phyloP scores from a whole-genome alignment of 1,284 basidiomycete genomes.

The Lentinula novae-zelandiae region DNA sequence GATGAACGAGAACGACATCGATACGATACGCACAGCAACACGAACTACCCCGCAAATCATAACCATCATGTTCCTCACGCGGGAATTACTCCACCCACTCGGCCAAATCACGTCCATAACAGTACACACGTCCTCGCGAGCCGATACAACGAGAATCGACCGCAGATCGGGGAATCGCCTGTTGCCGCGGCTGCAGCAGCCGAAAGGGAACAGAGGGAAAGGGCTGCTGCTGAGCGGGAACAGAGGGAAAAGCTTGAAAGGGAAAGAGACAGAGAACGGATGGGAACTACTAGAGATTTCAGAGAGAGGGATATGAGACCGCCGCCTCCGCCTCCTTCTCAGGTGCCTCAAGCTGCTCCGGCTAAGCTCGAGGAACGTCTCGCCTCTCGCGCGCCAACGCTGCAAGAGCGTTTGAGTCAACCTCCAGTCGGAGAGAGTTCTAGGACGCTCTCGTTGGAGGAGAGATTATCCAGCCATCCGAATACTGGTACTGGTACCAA shows the following conservation, averaged over 20 bases:
- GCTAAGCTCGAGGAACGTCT: slow-evolving; percentile 34
- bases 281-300: background rate
- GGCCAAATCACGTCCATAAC: background rate
- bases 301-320: slow-evolving; percentile 16
- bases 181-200: slow-evolving; percentile 9
- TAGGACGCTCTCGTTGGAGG: slow-evolving; percentile 10
- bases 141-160: slow-evolving; percentile 10
- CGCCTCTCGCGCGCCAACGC: slow-evolving; percentile 22
- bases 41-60: background rate
- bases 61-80: background rate
- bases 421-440: slow-evolving; percentile 23
- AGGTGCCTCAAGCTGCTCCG: background rate
- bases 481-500: background rate
- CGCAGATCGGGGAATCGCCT: slow-evolving; percentile 8
- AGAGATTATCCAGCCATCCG: background rate
- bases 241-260: background rate
- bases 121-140: background rate
- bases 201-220: background rate
- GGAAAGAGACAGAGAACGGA: background rate
- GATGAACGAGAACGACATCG: slow-evolving; percentile 19
- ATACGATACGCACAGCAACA: slow-evolving; percentile 21
- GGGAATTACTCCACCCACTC: background rate
- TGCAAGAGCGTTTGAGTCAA: slow-evolving; percentile 32
- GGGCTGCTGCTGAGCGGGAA: slow-evolving; percentile 25
- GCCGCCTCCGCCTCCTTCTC: slow-evolving; percentile 3